These are phyloP conservation scores for Epichloe gansuensis DNA, from an alignment of 2,329 filamentous ascomycete species.

Conservation along the genomic window DNA sequence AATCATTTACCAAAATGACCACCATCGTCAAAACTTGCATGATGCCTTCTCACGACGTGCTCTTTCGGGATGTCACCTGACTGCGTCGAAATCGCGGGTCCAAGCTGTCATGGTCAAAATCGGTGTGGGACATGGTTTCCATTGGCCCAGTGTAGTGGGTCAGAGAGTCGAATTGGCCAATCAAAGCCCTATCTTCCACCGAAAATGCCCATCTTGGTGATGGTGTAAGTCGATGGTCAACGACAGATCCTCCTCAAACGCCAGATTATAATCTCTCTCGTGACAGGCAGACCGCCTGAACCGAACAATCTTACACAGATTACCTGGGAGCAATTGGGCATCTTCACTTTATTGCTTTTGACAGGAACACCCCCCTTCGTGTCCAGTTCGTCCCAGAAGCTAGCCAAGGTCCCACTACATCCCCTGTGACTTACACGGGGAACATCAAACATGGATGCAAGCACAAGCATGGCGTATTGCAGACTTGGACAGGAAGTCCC, in stretches of 20 bases:
- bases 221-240: constrained; percentile 26
- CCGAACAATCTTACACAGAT: constrained; percentile 27
- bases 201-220: constrained; percentile 20
- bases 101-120: constrained; percentile 12
- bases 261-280: constrained; percentile 27
- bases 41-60: neutral
- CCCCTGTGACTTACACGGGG: constrained; percentile 28
- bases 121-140: constrained; percentile 18
- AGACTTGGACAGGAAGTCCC: constrained; percentile 24
- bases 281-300: constrained; percentile 25
- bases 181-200: constrained; percentile 16
- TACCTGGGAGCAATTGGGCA: constrained; percentile 25
- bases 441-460: constrained; percentile 24
- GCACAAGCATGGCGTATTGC: constrained; percentile 20
- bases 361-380: constrained; percentile 19
- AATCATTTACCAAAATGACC: neutral
- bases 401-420: constrained; percentile 29
- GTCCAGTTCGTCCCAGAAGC: constrained; percentile 23
- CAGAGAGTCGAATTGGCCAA: constrained; percentile 13
- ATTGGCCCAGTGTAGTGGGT: constrained; percentile 17
- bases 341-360: constrained; percentile 27
- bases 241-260: constrained; percentile 22
- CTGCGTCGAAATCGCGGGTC: constrained; percentile 4
- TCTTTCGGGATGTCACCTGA: constrained; percentile 12
- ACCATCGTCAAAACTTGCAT: neutral